Evolutionary conservation across 257 asterid species (phyloP).

Genomic region (Solanum rostratum): DNA sequence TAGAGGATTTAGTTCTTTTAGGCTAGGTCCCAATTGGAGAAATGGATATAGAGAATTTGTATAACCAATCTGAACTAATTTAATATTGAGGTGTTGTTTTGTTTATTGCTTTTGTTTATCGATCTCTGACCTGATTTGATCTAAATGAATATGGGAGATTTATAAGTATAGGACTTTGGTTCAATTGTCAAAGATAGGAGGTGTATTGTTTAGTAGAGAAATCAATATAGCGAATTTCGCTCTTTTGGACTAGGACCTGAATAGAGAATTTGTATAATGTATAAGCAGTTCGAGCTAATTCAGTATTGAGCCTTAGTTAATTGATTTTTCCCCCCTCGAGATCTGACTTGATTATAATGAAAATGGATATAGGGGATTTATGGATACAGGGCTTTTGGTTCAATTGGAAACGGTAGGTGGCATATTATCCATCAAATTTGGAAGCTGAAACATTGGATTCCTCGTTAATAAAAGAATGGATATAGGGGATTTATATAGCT

Average conservation of each 20-base stretch:
- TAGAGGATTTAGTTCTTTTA: neutral
- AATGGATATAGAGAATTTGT: neutral
- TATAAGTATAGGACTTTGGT: neutral
- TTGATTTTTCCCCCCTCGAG: no score
- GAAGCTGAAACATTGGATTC: neutral
- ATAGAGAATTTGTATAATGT: neutral
- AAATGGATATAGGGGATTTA: neutral
- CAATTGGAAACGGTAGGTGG: neutral
- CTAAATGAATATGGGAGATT: neutral
- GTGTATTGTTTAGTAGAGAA: no score
- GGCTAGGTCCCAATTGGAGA: neutral
- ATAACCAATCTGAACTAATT: neutral
- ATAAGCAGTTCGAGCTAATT: no score
- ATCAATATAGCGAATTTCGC: neutral
- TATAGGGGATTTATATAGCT: neutral
- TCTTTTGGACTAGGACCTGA: neutral
- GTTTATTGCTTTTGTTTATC: neutral
- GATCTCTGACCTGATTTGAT: neutral
- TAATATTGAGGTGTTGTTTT: neutral
- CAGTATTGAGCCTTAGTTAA: no score
- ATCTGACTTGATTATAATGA: neutral
- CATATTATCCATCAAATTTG: neutral
- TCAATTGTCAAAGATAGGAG: neutral
- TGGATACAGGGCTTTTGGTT: neutral
- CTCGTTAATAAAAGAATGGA: neutral